Base-by-base conservation (phyloP, 1,284 basidiomycete species). In the Leucocoprinus gongylophorus region DNA sequence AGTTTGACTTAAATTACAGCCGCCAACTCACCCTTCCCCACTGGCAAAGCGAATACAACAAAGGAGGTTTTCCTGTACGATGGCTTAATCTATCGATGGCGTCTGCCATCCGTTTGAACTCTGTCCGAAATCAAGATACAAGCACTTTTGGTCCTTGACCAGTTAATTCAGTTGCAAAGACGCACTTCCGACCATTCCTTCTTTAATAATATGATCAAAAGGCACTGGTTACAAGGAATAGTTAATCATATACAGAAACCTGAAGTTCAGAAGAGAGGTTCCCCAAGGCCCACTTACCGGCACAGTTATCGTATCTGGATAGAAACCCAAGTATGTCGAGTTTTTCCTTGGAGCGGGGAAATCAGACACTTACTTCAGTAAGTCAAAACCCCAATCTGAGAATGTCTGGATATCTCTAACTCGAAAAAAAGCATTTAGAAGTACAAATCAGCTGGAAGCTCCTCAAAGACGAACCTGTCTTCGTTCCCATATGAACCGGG, bases 231-330 rank as follows among this genome's bases (percentile, higher is more conserved):
- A 37, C 35, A 17, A n/a, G 12, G 20, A 42, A 47, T 42, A 13
- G 13, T 29, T 37, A 29, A 30, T 39, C 40, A 20, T 35, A 48
- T 21, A 43, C 21, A 6, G 35, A n/a, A n/a, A 37, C 15, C 35
- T 17, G 17, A 7, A 7, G n/a, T 33, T 33, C 30, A 8, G 44
- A 3, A 26, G 18, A 8, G 5, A 20, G 20, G 5, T 45, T 39
- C 5, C 10, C 28, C 5, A 12, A 40, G 18, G 37, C 17, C 12
- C 7, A 29, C 57, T 58, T 53, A 74, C 74, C 67, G 13, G 74
- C 77, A 57, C 79, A 81, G 53, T 81, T 81, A 56, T 80, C 78
- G 56, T 79, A 79, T 60, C 78, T 80, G 53, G 17, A 23, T 21
- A 10, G 37, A 40, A 15, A 12, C 18, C 20, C 39, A 40, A 38